Conservation (phyloP, 164 flowering plant genomes). For the Aristolochia contorta region DNA sequence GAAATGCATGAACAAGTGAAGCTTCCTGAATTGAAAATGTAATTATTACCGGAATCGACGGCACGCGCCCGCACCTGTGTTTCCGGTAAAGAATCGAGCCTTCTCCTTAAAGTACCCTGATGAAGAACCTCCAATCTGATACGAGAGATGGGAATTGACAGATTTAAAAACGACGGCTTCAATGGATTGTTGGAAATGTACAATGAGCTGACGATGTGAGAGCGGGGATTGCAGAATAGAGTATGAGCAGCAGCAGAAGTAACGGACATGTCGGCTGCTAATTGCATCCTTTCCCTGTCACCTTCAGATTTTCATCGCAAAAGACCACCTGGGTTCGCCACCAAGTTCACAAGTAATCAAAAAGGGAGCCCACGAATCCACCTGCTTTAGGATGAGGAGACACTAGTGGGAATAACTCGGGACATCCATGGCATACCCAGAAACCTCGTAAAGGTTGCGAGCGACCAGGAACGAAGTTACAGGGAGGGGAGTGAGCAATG, state of each 20-base stretch:
- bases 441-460: too few species aligned
- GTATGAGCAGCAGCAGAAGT: constrained; percentile 16
- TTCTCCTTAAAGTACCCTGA: not conserved
- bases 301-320: not conserved
- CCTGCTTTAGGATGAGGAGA: too few species aligned
- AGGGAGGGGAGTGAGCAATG: too few species aligned
- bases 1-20: too few species aligned
- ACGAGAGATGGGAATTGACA: constrained; percentile 1
- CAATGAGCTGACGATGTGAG: constrained; percentile 3
- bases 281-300: not conserved
- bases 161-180: constrained; percentile 3
- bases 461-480: too few species aligned
- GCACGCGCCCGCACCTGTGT: constrained; percentile 8
- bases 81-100: not conserved
- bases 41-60: constrained; percentile 14
- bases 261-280: constrained; percentile 14
- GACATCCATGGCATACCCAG: too few species aligned
- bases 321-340: not conserved
- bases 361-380: too few species aligned
- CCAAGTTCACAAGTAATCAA: too few species aligned
- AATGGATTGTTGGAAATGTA: not conserved
- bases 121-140: constrained; percentile 5
- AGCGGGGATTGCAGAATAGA: constrained; percentile 6
- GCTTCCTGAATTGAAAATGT: too few species aligned
- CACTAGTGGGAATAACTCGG: too few species aligned